Evolutionary conservation across 495 filamentous ascomycete species (phyloP).

Genomic region (Penicillium malachiteum): DNA sequence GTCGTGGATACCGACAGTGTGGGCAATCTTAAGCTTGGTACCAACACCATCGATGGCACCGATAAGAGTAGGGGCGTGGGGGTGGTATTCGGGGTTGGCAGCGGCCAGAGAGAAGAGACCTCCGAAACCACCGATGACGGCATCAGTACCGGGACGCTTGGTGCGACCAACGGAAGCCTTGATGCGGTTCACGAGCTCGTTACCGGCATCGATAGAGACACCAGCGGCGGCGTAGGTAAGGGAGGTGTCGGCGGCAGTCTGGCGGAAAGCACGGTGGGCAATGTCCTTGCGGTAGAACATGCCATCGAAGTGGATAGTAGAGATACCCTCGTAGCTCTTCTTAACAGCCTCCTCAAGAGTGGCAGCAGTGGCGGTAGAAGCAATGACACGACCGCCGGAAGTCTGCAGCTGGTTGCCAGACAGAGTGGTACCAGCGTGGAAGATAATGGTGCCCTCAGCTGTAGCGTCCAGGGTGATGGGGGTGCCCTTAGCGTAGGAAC

Average conservation of each 20-base stretch:
- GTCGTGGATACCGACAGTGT: conserved; percentile 81
- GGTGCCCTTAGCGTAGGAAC: conserved; percentile 77
- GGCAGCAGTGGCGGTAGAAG: conserved; percentile 72
- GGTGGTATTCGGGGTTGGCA: conserved; percentile 65
- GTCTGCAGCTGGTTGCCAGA: conserved; percentile 63
- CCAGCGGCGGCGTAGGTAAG: conserved; percentile 93
- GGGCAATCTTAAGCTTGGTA: conserved; percentile 94
- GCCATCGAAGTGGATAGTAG: conserved; percentile 76
- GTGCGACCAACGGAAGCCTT: conserved; percentile 80
- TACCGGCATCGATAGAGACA: conserved; percentile 89
- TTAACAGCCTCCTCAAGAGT: conserved; percentile 77
- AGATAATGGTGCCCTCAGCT: conserved; percentile 63
- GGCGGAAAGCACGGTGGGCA: conserved; percentile 62
- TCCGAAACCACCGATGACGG: conserved; percentile 92
- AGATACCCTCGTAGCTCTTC: conserved; percentile 79
- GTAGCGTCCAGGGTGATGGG: conserved; percentile 60
- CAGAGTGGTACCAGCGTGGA: conserved; percentile 88
- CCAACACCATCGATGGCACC: conserved; percentile 94
- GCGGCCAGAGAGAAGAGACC: conserved; percentile 79
- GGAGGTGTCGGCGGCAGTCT: conserved; percentile 45
- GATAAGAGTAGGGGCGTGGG: conserved; percentile 72
- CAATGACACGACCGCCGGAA: conserved; percentile 87
- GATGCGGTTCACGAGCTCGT: conserved; percentile 85
- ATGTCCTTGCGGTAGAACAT: conserved; percentile 96
- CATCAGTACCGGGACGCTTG: conserved; percentile 77